Evolutionary conservation across 2,329 filamentous ascomycete species (phyloP), one percentile per base, ranked within the genome.

Genomic region (Sarocladium oryzae): DNA sequence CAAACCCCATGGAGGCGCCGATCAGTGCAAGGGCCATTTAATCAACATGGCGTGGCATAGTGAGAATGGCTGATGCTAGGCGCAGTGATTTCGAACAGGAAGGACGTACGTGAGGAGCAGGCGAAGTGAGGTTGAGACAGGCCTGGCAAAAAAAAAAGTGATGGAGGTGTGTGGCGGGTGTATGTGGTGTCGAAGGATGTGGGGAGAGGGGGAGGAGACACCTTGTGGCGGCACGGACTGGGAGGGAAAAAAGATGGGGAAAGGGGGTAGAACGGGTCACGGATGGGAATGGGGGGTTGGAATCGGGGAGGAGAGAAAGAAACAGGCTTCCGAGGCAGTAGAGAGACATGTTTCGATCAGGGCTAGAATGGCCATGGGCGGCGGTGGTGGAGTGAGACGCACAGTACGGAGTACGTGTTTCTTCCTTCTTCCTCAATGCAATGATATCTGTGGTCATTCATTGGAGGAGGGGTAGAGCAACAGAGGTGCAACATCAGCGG

Each of bases 181-280:
- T 65, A 60, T 59, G 63, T 62, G 63, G 60, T 61, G 60, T 60
- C 59, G 59, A 55, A 59, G 55, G 53, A 53, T 57, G 50, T 54
- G 57, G 55, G 55, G 57, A 52, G 51, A 51, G 52, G 55, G 15
- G 23, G 40, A 23, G 21, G n/a, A 20, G 18, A 11, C 8, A 15
- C 24, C 10, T 7, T 15, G n/a, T 11, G 3, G 13, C 13, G 28
- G 13, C 28, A 30, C 28, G 11, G 23, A 7, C 23, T 43, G 15
- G 21, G 4, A 21, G 15, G 21, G 4, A 21, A 28, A 20, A 43
- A 43, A 43, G 40, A 43, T 43, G 40, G 40, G 23, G 40, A 43
- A 43, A 55, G 53, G 55, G 41, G 50, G 33, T 20, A 36, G 45
- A 20, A 13, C n/a, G 20, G 20, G 13, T 28, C 18, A 18, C 8